Conservation (phyloP, 2,329 filamentous ascomycete species). For the Pseudocercospora musae region DNA sequence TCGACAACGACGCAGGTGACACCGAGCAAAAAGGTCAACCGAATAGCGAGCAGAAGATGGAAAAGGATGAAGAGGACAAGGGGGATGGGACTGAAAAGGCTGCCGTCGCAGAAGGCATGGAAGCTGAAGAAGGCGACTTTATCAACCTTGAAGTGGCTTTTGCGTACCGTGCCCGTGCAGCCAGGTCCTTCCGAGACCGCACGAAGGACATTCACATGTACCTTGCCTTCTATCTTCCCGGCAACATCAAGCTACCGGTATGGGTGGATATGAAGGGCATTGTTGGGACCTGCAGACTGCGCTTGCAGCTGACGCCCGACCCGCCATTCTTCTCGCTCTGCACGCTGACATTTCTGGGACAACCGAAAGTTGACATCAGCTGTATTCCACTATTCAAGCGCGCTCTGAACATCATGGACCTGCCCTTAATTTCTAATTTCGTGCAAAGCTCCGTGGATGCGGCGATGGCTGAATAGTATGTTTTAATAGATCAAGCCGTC, state of each 20-base stretch:
- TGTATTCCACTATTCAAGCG: conserved; percentile 68
- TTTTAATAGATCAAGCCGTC: neutral
- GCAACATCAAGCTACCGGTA: conserved; percentile 56
- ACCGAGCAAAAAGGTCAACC: conserved; percentile 22
- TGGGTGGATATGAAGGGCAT: conserved; percentile 74
- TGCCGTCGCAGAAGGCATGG: conserved; percentile 58
- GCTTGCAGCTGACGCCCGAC: conserved; percentile 70
- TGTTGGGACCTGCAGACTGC: conserved; percentile 65
- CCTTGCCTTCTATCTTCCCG: conserved; percentile 62
- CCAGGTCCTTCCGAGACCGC: conserved; percentile 57
- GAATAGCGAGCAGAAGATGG: conserved; percentile 33
- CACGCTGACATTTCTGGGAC: conserved; percentile 70
- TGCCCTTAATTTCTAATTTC: conserved; percentile 71
- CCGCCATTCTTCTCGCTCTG: conserved; percentile 74
- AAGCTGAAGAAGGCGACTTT: conserved; percentile 74
- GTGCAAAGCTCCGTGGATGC: conserved; percentile 72
- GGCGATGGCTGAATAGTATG: conserved; percentile 63
- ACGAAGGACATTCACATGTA: conserved; percentile 71
- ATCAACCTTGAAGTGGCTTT: conserved; percentile 74
- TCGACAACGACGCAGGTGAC: conserved; percentile 38
- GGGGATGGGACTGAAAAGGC: conserved; percentile 28
- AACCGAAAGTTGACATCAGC: conserved; percentile 68
- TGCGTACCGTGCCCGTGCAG: conserved; percentile 63
- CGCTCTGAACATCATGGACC: conserved; percentile 69
- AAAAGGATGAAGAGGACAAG: conserved; percentile 23